Evolutionary conservation across 1,139 yeast genomes (phyloP), one percentile per base, ranked within the genome.

Genomic region (Magnusiomyces paraingens): DNA sequence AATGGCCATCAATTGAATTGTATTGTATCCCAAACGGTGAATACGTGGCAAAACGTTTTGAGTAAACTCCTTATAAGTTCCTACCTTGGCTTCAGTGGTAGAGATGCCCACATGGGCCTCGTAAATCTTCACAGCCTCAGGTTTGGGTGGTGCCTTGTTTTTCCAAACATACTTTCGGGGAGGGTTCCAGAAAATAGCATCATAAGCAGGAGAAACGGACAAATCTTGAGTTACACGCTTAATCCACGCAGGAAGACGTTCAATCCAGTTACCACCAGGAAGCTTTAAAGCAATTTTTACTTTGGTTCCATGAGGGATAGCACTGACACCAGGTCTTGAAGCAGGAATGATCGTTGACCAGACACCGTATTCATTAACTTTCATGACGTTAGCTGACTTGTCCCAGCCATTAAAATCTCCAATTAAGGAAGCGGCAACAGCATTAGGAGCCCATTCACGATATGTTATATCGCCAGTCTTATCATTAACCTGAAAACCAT

Each of bases 71-170:
- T 81, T 82, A 70, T 91, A 93, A 14, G 91, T 73, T 1, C 96
- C 96, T 50, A 93, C 74, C 57, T 80, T 81, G 36, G 95, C 90
- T 56, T 91, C 94, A 1, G 96, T 91, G 1, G 95, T 82, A 0
- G 97, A 90, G 58, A 93, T 93, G 41, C 99, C 99, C 26, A 93
- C 84, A 67, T 93, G 99, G 40, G 97, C 97, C 71, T 93, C 99
- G 70, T 93, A 93, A 54, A 93, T 86, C 67, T 86, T 83, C 61
- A 90, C 74, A 35, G 86, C 83, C 47, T 74, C 77, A 1, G 78
- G 77, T 0, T 96, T 95, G 60, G 93, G 76, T 1, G 74, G 72
- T 15, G 66, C 58, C 36, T 69, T 57, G 68, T 89, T 71, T 67
- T 83, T 78, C 72, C 88, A 88, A 44, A 66, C 59, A 69, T 91